Percentiles rank a stretch among this genome's conserved stretches.
phyloP scores from a whole-genome alignment of 129 eudicot genomes.

The Lactuca saligna region DNA sequence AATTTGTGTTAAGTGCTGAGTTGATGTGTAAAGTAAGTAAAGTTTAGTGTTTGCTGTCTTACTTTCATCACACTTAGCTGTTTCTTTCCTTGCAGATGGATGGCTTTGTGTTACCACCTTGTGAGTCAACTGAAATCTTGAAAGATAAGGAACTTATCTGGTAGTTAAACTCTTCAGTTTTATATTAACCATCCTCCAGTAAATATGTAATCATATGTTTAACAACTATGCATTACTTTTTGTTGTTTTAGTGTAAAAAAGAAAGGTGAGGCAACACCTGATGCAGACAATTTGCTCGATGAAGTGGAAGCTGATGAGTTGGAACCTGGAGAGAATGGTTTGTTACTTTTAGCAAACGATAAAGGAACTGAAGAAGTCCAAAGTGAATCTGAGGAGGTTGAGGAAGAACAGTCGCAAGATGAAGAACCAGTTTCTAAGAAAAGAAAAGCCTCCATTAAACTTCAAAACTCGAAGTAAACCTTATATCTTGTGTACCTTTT shows the following conservation, averaged over 20 bases:
- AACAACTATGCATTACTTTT: conserved; percentile 7
- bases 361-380: conserved; percentile 62
- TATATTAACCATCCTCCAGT: not conserved
- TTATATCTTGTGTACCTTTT: conserved; percentile 2
- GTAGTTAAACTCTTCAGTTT: conserved; percentile 39
- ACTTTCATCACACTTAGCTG: not conserved
- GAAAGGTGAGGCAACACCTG: conserved; percentile 38
- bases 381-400: conserved; percentile 49
- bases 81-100: conserved; percentile 61
- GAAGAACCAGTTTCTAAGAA: conserved; percentile 48
- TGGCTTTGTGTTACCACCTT: conserved; percentile 86
- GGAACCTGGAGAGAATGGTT: conserved; percentile 42
- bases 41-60: conserved; percentile 1
- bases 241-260: conserved; percentile 58
- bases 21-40: not conserved
- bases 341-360: conserved; percentile 65
- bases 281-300: conserved; percentile 33
- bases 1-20: not conserved
- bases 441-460: conserved; percentile 64
- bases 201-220: not conserved
- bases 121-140: conserved; percentile 68
- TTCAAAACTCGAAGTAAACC: conserved; percentile 56
- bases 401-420: conserved; percentile 39
- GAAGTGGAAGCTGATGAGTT: conserved; percentile 37
- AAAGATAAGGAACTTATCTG: conserved; percentile 84